Conservation (phyloP, 225 moss, liverwort and hornwort genomes). For the Antitrichia curtipendula region DNA sequence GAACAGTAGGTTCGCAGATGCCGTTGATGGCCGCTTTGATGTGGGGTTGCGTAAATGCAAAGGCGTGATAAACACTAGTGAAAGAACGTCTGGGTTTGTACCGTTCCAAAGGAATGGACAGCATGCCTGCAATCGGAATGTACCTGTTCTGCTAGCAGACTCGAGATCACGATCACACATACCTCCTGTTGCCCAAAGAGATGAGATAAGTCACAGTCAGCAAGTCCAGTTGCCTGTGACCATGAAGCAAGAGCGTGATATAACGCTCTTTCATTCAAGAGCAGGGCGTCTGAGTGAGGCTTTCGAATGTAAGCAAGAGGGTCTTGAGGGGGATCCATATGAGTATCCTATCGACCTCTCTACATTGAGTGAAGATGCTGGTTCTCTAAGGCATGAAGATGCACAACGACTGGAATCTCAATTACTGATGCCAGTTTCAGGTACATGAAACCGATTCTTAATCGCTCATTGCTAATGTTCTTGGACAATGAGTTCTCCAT, state of each 20-base stretch:
- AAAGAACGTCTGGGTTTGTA: conserved; percentile 28
- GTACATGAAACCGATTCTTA: not conserved
- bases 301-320: conserved; percentile 35
- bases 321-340: conserved; percentile 12
- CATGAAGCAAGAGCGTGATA: conserved; percentile 29
- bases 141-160: not conserved
- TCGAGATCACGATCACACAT: not conserved
- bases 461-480: not conserved
- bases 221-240: conserved; percentile 4
- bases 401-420: conserved; percentile 19
- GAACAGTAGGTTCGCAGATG: conserved; percentile 5
- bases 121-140: conserved; percentile 20
- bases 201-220: not conserved
- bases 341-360: conserved; percentile 14
- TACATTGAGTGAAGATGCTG: not conserved
- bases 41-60: not conserved
- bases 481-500: not conserved
- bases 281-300: not conserved
- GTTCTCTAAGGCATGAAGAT: conserved; percentile 8
- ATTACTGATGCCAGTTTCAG: conserved; percentile 16
- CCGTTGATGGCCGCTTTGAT: conserved; percentile 7
- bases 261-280: not conserved
- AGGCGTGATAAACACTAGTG: not conserved
- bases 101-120: conserved; percentile 26
- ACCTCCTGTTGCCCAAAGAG: not conserved